These are phyloP conservation scores for Aspergillus funiculosus DNA, from an alignment of 495 filamentous ascomycete species.

Conservation along the genomic window DNA sequence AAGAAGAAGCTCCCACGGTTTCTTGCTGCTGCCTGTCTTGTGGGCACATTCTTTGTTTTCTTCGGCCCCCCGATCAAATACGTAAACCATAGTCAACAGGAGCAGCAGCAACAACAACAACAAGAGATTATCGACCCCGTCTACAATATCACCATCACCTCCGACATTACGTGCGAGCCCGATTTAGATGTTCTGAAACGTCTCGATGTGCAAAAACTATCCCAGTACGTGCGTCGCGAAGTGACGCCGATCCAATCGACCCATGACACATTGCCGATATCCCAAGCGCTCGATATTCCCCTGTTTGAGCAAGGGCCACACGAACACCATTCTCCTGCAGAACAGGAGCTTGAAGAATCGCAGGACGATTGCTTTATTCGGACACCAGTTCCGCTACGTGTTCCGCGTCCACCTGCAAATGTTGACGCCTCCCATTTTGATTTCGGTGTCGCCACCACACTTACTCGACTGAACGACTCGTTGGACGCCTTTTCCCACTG, in stretches of 20 bases:
- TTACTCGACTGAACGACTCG: slow-evolving; percentile 50
- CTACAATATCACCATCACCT: slow-evolving; percentile 35
- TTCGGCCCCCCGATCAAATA: slow-evolving; percentile 28
- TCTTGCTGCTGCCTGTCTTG: slow-evolving; percentile 17
- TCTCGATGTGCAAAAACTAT: slow-evolving; percentile 29
- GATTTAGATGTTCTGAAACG: slow-evolving; percentile 27
- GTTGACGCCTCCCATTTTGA: slow-evolving; percentile 49
- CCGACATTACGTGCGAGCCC: slow-evolving; percentile 30
- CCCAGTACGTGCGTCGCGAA: slow-evolving; percentile 41
- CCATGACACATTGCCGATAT: slow-evolving; percentile 27
- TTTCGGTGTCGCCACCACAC: slow-evolving; percentile 57
- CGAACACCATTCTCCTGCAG: background rate
- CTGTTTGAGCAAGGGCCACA: slow-evolving; percentile 23
- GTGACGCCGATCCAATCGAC: slow-evolving; percentile 30
- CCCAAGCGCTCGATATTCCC: slow-evolving; percentile 29
- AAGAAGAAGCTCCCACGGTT: slow-evolving; percentile 34
- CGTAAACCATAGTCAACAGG: no score
- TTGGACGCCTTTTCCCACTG: slow-evolving; percentile 55
- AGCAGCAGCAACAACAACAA: no score
- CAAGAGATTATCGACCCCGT: slow-evolving; percentile 15
- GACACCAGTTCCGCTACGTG: slow-evolving; percentile 29
- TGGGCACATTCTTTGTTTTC: slow-evolving; percentile 18
- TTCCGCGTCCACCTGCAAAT: slow-evolving; percentile 28
- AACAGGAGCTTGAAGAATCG: slow-evolving; percentile 14
- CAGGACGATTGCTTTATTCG: slow-evolving; percentile 34